These are phyloP conservation scores for Salvia rosmarinus DNA, from an alignment of 257 asterid species.

Conservation along the genomic window DNA sequence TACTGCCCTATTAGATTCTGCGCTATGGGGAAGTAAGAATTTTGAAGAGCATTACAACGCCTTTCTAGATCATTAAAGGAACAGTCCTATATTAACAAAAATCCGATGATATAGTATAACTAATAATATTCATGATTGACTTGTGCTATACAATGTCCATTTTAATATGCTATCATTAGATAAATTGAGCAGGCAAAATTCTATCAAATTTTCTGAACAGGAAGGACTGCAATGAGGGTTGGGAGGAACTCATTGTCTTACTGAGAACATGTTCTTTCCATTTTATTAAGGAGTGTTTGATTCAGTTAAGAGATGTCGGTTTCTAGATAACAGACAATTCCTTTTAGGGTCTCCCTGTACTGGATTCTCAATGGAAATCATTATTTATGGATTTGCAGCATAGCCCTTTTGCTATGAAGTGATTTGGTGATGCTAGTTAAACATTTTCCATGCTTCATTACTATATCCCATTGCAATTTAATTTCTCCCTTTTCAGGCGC, in stretches of 20 bases:
- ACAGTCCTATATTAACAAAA: background rate
- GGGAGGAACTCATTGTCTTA: slow-evolving; percentile 9
- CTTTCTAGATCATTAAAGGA: slow-evolving; percentile 17
- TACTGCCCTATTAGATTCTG: background rate
- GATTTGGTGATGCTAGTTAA: slow-evolving; percentile 20
- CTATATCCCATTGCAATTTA: slow-evolving; percentile 5
- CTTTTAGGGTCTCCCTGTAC: slow-evolving; percentile 18
- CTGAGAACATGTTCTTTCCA: slow-evolving; percentile 7
- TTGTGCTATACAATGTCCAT: background rate
- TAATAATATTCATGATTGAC: slow-evolving; percentile 2
- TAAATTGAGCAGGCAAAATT: background rate
- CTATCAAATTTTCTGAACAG: slow-evolving; percentile 14
- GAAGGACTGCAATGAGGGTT: slow-evolving; percentile 9
- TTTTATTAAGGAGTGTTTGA: slow-evolving; percentile 24
- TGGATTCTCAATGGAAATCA: slow-evolving; percentile 13
- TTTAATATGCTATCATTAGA: background rate
- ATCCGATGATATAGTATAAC: background rate
- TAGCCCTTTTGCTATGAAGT: slow-evolving; percentile 17
- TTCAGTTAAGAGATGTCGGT: slow-evolving; percentile 22
- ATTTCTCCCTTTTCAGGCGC: slow-evolving; percentile 52
- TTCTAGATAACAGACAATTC: background rate
- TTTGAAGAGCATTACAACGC: slow-evolving; percentile 19
- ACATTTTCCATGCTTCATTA: slow-evolving; percentile 18
- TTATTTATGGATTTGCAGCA: slow-evolving; percentile 20
- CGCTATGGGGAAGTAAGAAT: slow-evolving; percentile 3